phyloP scores from a whole-genome alignment of 2,329 filamentous ascomycete genomes.

The Chaetomium strumarium region DNA sequence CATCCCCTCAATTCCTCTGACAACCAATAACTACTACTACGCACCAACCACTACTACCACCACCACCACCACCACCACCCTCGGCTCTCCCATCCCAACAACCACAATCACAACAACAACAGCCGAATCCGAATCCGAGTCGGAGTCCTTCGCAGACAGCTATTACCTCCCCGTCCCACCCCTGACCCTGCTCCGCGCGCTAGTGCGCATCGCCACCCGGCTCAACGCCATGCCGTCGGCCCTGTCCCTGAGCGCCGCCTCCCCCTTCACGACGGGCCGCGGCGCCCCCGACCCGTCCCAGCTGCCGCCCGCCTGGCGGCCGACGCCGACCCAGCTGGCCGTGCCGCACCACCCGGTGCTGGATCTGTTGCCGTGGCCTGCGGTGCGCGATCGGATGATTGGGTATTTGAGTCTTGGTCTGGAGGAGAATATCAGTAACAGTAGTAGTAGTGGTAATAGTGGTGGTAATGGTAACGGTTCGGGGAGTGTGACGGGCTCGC shows the following conservation, averaged over 20 bases:
- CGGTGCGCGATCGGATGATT: constrained; percentile 47
- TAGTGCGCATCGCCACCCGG: constrained; percentile 42
- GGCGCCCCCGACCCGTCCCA: constrained; percentile 29
- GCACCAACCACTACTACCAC: neutral
- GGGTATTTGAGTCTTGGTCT: constrained; percentile 45
- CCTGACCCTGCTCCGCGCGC: constrained; percentile 42
- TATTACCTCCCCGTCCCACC: constrained; percentile 44
- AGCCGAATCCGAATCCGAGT: no score
- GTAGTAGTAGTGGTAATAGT: constrained; percentile 35
- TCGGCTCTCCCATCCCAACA: no score
- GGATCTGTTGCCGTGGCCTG: constrained; percentile 54
- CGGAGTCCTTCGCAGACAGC: constrained; percentile 34
- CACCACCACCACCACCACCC: no score
- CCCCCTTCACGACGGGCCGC: constrained; percentile 38
- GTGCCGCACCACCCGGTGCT: constrained; percentile 52
- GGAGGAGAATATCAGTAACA: no score
- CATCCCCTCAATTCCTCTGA: neutral
- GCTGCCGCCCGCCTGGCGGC: constrained; percentile 44
- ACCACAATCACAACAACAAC: constrained; percentile 12
- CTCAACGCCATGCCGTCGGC: constrained; percentile 36
- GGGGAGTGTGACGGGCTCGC: neutral
- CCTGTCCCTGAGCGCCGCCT: constrained; percentile 42
- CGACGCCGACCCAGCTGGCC: constrained; percentile 43
- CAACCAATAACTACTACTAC: no score
- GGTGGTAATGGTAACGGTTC: no score